Conservation (phyloP, 2,329 filamentous ascomycete genomes). For the Xylariales sp. region DNA sequence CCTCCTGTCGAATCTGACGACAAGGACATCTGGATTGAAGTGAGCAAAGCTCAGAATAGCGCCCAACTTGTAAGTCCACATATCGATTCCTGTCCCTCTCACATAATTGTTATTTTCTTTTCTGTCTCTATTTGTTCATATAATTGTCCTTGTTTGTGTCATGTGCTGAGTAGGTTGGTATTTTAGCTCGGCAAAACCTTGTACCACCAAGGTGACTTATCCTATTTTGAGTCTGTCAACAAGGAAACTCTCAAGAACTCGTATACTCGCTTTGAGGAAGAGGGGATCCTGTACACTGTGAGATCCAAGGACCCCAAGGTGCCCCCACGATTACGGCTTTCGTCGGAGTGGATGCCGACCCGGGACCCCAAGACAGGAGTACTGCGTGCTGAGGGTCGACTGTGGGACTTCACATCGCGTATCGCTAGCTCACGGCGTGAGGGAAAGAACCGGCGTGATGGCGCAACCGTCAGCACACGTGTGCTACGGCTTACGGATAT, state of each 20-base stretch:
- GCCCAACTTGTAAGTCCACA: constrained; percentile 72
- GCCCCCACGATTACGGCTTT: constrained; percentile 61
- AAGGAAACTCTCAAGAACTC: constrained; percentile 96
- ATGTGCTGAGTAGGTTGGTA: too few relatives aligned
- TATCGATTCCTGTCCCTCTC: too few relatives aligned
- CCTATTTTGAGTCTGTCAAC: constrained; percentile 97
- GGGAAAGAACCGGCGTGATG: constrained; percentile 94
- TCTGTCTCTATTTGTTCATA: too few relatives aligned
- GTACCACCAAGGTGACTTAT: constrained; percentile 94
- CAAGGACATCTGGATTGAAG: constrained; percentile 74
- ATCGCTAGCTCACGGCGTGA: constrained; percentile 81
- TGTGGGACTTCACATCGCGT: constrained; percentile 90
- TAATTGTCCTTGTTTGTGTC: too few relatives aligned
- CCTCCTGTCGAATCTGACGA: constrained; percentile 55
- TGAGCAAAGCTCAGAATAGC: constrained; percentile 72
- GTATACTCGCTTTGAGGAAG: constrained; percentile 82
- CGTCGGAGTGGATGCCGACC: constrained; percentile 68
- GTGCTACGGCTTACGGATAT: constrained; percentile 74
- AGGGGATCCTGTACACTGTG: constrained; percentile 76
- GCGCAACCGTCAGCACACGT: constrained; percentile 77
- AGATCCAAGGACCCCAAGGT: constrained; percentile 63
- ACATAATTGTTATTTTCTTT: neutral
- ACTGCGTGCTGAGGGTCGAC: constrained; percentile 65
- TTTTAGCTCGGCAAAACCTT: constrained; percentile 89
- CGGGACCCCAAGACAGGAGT: constrained; percentile 57